phyloP scores from a whole-genome alignment of 2,329 filamentous ascomycete species.

The Talaromyces sp. region DNA sequence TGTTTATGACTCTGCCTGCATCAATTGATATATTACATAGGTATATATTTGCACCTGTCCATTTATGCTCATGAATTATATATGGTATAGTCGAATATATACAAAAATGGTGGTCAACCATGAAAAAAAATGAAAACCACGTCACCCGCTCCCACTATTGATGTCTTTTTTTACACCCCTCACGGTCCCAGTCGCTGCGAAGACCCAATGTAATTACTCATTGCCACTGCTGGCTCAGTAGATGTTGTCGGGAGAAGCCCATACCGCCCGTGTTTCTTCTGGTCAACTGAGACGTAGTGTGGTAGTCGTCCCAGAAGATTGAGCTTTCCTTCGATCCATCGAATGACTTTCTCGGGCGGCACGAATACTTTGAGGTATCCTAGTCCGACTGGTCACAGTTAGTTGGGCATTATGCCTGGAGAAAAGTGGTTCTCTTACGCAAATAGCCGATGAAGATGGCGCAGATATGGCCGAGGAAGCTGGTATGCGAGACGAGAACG shows the following conservation, averaged over 20 bases:
- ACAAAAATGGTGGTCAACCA: conserved; percentile 16
- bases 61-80: conserved; percentile 4
- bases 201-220: conserved; percentile 56
- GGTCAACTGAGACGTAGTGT: conserved; percentile 90
- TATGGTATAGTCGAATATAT: conserved; percentile 21
- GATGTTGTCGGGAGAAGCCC: conserved; percentile 69
- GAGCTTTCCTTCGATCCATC: conserved; percentile 84
- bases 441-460: conserved; percentile 81
- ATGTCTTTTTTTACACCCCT: conserved; percentile 39
- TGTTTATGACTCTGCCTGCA: too few relatives aligned
- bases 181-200: conserved; percentile 67
- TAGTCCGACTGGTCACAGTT: conserved; percentile 59
- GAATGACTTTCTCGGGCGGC: conserved; percentile 79
- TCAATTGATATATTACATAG: too few relatives aligned
- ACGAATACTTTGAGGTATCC: conserved; percentile 86
- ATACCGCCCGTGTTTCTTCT: conserved; percentile 91
- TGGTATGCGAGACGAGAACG: conserved; percentile 74
- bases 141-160: neutral
- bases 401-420: neutral
- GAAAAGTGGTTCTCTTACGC: conserved; percentile 51
- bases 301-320: conserved; percentile 79
- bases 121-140: neutral
- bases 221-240: conserved; percentile 35
- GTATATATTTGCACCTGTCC: neutral
- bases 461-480: conserved; percentile 80